Base-by-base conservation (phyloP, 805 yeast species). In the Metschnikowia sp. region DNA sequence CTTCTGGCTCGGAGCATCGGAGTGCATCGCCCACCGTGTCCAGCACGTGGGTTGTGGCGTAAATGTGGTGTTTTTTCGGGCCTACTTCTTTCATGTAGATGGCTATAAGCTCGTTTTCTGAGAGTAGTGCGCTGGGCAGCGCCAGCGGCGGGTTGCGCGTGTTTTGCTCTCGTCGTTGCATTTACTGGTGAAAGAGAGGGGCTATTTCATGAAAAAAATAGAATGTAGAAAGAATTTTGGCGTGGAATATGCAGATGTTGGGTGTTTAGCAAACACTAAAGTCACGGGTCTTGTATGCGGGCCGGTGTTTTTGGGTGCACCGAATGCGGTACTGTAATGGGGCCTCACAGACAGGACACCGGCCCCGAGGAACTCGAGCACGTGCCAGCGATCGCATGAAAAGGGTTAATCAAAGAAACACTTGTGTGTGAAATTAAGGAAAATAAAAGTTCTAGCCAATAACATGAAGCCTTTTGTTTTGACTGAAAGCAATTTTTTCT, bases 1-100 rank as follows among this genome's bases (percentile, higher is more conserved):
- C 41, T 13, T 31, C 41, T 4, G 44, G 6, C n/a, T 30, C 38
- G 7, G 44, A 13, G 3, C 30, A 9, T 11, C 26, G 15, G n/a
- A 45, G 41, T 2, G 41, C 33, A 31, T 45, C 13, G 26, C 18
- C 34, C 35, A 45, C 10, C 3, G 44, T 40, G 37, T 45, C 44
- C 48, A 45, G 48, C 40, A 45, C 44, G 13, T 40, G 48, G 11
- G 48, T 28, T 8, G 48, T 28, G 18, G 44, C 48, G 36, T 36
- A 36, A 6, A 36, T 29, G 2, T 37, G 30, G 10, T 19, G 40
- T 7, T 36, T 29, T 13, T 8, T 12, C 10, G 48, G 44, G 29
- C 44, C 37, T 19, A 32, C 37, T 31, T 45, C 44, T 32, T 34
- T 35, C 44, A 45, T 40, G 30, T 45, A 45, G 34, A 45, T 40